Base-by-base conservation (phyloP, 73 alveolate genomes). In the Paramecium sexaurelia region DNA sequence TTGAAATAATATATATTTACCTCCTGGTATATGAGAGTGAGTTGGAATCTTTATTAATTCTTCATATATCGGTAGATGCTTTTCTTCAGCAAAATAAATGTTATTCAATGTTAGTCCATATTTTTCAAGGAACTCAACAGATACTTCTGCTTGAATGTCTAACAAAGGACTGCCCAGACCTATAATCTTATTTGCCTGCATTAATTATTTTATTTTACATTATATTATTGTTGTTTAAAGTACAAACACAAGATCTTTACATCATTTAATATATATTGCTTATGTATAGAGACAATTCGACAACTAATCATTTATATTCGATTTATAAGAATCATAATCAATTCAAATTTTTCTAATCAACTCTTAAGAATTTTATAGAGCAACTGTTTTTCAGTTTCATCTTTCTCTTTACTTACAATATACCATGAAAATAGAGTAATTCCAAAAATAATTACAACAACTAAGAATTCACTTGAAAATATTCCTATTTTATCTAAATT, bases 11-110 rank as follows among this genome's bases (percentile, higher is more conserved):
- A 17, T 17, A 51, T 51, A 26, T 17, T 51, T 40, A 78, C 90
- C 90, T 78, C 90, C 90, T 40, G 90, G 90, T 20, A 78, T 75
- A 43, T 78, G 73, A 13, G 90, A 78, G 33, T 41, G 73, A 75
- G 68, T 78, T 13, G 90, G 90, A 17, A 78, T 78, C 0, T 39
- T 43, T 20, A 78, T 41, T 13, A 78, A 78, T 37, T 78, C 90
- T 45, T 78, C 90, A 45, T 78, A 78, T 1, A 78, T 9, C 11
- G 90, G 90, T 20, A 41, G 3, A 43, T 78, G 90, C 19, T 78
- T 41, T 27, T 78, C 90, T 45, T 39, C 73, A 0, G 90, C 90
- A 22, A 78, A 78, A 78, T 3, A 78, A 7, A 75, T 78, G 71
- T 78, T 78, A 78, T 78, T 78, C 15, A 45, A 24, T 7, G 90